Conservation (phyloP, 2,329 filamentous ascomycete genomes). For the Coniochaeta prunicola region DNA sequence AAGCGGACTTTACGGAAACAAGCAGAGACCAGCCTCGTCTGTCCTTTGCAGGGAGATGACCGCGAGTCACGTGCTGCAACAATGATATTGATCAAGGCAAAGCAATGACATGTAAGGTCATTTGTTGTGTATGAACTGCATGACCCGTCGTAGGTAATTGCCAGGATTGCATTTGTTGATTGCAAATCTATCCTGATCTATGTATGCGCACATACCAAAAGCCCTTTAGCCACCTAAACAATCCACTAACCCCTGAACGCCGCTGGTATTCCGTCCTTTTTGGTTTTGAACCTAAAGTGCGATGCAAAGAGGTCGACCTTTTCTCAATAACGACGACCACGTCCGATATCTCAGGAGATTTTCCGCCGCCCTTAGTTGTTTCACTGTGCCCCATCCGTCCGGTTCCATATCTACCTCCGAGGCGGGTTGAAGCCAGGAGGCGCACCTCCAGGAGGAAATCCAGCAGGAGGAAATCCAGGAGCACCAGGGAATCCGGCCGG, state of each 20-base stretch:
- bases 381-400: neutral
- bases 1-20: neutral
- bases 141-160: too few species aligned
- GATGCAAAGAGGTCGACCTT: neutral
- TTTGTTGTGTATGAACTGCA: neutral
- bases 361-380: neutral
- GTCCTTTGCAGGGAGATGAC: neutral
- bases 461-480: constrained; percentile 36
- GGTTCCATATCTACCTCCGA: constrained; percentile 38
- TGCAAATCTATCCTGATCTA: neutral
- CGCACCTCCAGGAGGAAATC: constrained; percentile 45
- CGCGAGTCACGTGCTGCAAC: neutral
- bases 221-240: neutral
- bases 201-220: neutral
- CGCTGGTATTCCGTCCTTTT: constrained; percentile 3
- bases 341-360: neutral
- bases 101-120: too few species aligned
- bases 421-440: constrained; percentile 71
- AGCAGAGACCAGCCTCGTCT: neutral
- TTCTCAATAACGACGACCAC: neutral
- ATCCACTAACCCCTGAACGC: neutral
- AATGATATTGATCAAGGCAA: too few species aligned
- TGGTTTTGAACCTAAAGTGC: neutral
- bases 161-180: neutral
- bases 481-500: constrained; percentile 30